Base-by-base conservation (phyloP, 139 green algal genomes). In the Haematococcus lacustris region DNA sequence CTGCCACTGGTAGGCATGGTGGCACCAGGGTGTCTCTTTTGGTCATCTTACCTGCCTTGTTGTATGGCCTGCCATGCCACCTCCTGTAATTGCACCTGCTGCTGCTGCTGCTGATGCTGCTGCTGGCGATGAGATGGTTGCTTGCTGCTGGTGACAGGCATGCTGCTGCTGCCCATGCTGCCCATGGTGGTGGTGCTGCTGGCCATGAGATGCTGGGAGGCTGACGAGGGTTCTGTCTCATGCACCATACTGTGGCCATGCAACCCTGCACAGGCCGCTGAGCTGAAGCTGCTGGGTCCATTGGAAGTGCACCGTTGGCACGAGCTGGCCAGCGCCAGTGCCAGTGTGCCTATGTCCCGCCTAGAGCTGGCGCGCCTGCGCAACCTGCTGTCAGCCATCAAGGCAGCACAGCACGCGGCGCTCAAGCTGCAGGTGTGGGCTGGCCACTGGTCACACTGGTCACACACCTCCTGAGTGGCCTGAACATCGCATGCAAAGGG, bases 211-310 rank as follows among this genome's bases (percentile, higher is more conserved):
- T n/a, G n/a, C n/a, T n/a, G n/a, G n/a, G n/a, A n/a, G n/a, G n/a
- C n/a, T n/a, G n/a, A n/a, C n/a, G n/a, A n/a, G n/a, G n/a, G n/a
- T n/a, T n/a, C n/a, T n/a, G n/a, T n/a, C n/a, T n/a, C n/a, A n/a
- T n/a, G n/a, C n/a, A n/a, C n/a, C n/a, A n/a, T n/a, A n/a, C n/a
- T n/a, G n/a, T n/a, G n/a, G n/a, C n/a, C n/a, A n/a, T n/a, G n/a
- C n/a, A n/a, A n/a, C n/a, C n/a, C n/a, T n/a, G n/a, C n/a, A n/a
- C 69, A 74, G 69, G 71, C 71, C 53, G 71, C 71, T 21, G 71
- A 76, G 62, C 47, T 32, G n/a, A 72, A 72, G 41, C 60, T 76
- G 43, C 61, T 68, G 57, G 66, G 30, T 13, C 57, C 41, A 3
- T 7, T 35, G 3, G 71, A 76, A 26, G 61, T 78, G 30, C 65